phyloP scores from a whole-genome alignment of 179 eudicot genomes.

The Beta macrorhiza region DNA sequence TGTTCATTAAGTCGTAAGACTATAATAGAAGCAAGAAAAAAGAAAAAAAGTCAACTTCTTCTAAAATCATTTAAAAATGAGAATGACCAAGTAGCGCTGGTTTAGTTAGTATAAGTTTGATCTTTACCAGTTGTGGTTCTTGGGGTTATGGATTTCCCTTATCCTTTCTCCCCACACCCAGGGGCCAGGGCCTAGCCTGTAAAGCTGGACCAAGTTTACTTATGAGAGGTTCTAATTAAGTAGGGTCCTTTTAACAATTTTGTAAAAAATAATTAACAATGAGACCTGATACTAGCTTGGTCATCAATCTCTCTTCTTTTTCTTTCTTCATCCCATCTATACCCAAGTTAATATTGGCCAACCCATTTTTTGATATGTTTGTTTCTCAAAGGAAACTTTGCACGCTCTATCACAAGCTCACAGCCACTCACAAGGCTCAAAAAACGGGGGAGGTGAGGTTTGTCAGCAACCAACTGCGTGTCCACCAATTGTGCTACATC shows the following conservation, averaged over 20 bases:
- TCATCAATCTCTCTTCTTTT: background rate
- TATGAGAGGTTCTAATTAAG: no score
- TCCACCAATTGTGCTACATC: no score
- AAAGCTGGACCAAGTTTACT: no score
- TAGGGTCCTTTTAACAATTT: no score
- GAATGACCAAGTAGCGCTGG: no score
- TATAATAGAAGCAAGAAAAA: background rate
- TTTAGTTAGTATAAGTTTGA: no score
- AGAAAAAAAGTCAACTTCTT: background rate
- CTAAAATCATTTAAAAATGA: background rate
- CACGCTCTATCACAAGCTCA: background rate
- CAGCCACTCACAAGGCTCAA: background rate
- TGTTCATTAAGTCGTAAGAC: background rate
- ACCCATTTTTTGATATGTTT: background rate
- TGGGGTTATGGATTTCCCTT: no score
- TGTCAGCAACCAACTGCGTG: background rate
- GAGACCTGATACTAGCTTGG: background rate
- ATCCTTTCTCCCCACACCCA: no score
- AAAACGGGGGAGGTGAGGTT: background rate
- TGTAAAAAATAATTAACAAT: no score
- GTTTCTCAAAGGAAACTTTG: background rate
- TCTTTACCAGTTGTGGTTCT: no score
- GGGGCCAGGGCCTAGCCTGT: no score
- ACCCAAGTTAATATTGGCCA: background rate
- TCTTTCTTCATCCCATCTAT: background rate